A percentile compares a stretch with the other conserved stretches of the same genome.
Conservation (phyloP, 768 basidiomycete genomes). For the Lactarius tabidus region DNA sequence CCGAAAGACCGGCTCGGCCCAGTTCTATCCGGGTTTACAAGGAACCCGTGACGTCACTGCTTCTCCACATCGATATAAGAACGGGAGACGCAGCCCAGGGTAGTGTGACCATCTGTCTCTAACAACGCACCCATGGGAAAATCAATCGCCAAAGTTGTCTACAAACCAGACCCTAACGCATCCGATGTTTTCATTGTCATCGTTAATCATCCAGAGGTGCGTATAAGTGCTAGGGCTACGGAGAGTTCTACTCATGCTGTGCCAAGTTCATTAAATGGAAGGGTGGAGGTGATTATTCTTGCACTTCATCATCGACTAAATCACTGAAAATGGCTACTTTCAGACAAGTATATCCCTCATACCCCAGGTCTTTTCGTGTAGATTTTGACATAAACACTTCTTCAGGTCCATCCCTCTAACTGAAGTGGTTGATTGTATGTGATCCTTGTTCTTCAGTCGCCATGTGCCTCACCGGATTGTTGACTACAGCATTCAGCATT, state of each 20-base stretch:
- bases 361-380: constrained; percentile 51
- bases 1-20: not conserved
- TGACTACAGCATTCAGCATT: constrained; percentile 57
- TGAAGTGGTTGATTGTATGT: constrained; percentile 80
- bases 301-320: constrained; percentile 23
- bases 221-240: constrained; percentile 23
- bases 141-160: constrained; percentile 63
- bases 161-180: constrained; percentile 70
- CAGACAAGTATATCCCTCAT: constrained; percentile 60
- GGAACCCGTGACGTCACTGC: constrained; percentile 23
- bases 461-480: constrained; percentile 9
- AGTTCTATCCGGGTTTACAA: not conserved
- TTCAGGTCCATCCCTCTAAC: constrained; percentile 62
- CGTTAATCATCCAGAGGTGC: constrained; percentile 61
- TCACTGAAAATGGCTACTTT: constrained; percentile 23
- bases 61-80: constrained; percentile 21
- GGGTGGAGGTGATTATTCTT: constrained; percentile 56
- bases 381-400: not conserved
- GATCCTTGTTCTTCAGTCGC: not conserved
- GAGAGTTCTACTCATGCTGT: constrained; percentile 7
- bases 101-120: constrained; percentile 9
- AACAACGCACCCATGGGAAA: constrained; percentile 37
- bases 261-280: constrained; percentile 76
- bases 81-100: constrained; percentile 8
- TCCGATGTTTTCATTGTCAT: constrained; percentile 71